Evolutionary conservation across 331 rosid genomes (phyloP).

Genomic region (Acacia pycnantha): DNA sequence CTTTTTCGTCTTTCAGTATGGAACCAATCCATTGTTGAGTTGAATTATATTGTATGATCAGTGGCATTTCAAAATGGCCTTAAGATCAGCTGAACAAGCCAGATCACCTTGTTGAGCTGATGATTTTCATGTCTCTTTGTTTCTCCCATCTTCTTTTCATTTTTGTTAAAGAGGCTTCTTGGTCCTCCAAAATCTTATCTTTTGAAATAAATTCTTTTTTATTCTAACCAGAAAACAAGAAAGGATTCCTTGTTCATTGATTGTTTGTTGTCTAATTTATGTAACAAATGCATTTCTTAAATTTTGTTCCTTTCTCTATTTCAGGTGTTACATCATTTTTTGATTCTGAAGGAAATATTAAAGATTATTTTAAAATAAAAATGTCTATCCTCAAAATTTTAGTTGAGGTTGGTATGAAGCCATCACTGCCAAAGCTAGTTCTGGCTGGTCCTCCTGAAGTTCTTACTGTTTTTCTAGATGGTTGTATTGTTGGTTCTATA

Average conservation of each 20-base stretch:
- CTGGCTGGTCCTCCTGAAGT: slow-evolving; percentile 77
- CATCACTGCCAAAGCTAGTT: slow-evolving; percentile 61
- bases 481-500: slow-evolving; percentile 74
- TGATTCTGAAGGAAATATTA: slow-evolving; percentile 71
- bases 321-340: slow-evolving; percentile 84
- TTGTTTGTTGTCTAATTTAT: neutral
- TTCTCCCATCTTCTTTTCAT: neutral
- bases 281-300: neutral
- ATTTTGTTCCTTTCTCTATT: slow-evolving; percentile 21
- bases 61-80: neutral
- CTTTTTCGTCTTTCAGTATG: neutral
- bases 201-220: neutral
- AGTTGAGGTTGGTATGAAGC: slow-evolving; percentile 65
- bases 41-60: neutral
- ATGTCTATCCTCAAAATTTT: slow-evolving; percentile 50
- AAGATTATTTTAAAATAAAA: slow-evolving; percentile 59
- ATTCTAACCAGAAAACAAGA: neutral
- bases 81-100: neutral
- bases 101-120: neutral
- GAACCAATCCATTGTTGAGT: neutral
- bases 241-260: neutral
- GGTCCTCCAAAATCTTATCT: neutral
- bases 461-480: slow-evolving; percentile 79
- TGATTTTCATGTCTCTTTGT: neutral
- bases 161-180: neutral